A percentile compares a stretch with the other conserved stretches of the same genome.
Evolutionary conservation across 2,329 filamentous ascomycete genomes (phyloP).

Genomic region (Thielaviopsis punctulata): DNA sequence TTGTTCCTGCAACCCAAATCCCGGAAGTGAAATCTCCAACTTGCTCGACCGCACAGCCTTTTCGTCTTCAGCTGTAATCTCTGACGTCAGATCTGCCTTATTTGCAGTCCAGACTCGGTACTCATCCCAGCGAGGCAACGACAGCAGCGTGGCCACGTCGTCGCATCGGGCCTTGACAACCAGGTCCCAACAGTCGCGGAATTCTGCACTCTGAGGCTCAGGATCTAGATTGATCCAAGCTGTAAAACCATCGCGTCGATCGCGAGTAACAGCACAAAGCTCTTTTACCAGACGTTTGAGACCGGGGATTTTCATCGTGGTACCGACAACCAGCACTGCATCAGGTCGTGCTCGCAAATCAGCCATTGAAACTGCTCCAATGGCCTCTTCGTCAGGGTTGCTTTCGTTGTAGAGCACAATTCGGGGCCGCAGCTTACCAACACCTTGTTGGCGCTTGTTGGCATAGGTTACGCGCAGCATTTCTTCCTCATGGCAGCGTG

Average conservation of each 20-base stretch:
- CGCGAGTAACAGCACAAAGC: constrained; percentile 73
- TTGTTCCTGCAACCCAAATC: constrained; percentile 5
- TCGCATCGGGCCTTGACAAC: constrained; percentile 79
- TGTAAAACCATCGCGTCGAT: constrained; percentile 66
- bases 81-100: constrained; percentile 30
- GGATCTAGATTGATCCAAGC: constrained; percentile 90
- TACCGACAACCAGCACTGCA: constrained; percentile 86
- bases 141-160: constrained; percentile 60
- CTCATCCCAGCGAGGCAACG: constrained; percentile 40
- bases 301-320: constrained; percentile 86
- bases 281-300: constrained; percentile 80
- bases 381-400: constrained; percentile 91
- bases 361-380: constrained; percentile 73
- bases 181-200: constrained; percentile 87
- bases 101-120: constrained; percentile 14
- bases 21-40: constrained; percentile 16
- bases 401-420: constrained; percentile 97
- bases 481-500: constrained; percentile 57
- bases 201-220: constrained; percentile 64
- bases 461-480: constrained; percentile 54
- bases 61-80: constrained; percentile 26
- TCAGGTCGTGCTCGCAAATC: constrained; percentile 78
- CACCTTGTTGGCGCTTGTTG: constrained; percentile 82
- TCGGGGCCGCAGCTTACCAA: constrained; percentile 73
- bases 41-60: constrained; percentile 23